Percentiles rank a stretch among this genome's conserved stretches.
phyloP scores from a whole-genome alignment of 805 yeast species.

The Danielozyma ontarioensis region DNA sequence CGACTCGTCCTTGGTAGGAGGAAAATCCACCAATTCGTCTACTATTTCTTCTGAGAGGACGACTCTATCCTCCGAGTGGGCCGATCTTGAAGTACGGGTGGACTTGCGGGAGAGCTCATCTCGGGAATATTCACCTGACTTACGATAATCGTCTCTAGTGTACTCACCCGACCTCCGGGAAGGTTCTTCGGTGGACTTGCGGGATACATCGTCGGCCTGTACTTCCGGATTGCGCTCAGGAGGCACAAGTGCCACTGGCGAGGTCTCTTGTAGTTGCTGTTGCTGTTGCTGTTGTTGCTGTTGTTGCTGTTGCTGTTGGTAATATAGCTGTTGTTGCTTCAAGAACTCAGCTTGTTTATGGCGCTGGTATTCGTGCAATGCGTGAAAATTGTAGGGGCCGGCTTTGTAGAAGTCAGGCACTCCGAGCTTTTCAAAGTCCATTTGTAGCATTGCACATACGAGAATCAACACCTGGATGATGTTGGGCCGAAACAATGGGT shows the following conservation, averaged over 20 bases:
- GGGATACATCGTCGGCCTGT: no score
- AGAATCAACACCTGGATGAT: conserved; percentile 74
- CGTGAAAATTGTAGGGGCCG: conserved; percentile 56
- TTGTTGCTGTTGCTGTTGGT: conserved; percentile 34
- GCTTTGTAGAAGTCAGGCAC: conserved; percentile 41
- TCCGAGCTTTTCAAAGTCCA: conserved; percentile 22
- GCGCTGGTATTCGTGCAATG: conserved; percentile 47
- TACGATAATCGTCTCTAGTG: no score
- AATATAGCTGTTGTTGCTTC: conserved; percentile 34
- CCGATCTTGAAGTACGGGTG: not conserved
- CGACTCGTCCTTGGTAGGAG: conserved; percentile 3
- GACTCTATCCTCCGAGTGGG: not conserved
- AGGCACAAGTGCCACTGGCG: no score
- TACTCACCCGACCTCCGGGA: no score
- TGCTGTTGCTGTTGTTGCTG: conserved; percentile 12
- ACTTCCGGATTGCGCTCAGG: no score
- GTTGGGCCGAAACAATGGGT: conserved; percentile 80
- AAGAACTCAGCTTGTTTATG: conserved; percentile 28
- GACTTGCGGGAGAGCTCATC: not conserved
- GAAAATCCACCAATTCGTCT: not conserved
- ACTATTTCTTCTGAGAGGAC: not conserved
- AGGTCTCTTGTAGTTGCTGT: conserved; percentile 13
- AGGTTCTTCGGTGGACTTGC: conserved; percentile 3
- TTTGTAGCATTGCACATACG: conserved; percentile 46
- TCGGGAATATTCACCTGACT: no score